Percentiles rank a stretch among this genome's conserved stretches.
Conservation (phyloP, 1,139 yeast species). For the Protomyces lactucae-debilis region DNA sequence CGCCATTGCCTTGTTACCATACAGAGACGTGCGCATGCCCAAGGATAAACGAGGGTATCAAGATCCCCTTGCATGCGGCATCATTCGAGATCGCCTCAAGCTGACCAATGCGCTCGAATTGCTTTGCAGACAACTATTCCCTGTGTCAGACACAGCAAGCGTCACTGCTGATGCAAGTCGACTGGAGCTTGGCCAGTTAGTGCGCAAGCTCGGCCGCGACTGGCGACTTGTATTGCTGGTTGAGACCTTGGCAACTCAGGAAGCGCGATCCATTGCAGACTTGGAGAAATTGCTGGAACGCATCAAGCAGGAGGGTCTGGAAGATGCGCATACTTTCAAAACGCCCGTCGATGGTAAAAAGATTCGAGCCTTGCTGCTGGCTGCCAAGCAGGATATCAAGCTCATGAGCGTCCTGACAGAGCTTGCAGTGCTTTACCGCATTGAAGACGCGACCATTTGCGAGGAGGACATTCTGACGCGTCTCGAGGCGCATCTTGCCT, state of each 20-base stretch:
- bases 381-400: constrained; percentile 5
- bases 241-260: neutral
- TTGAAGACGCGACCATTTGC: constrained; percentile 3
- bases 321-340: constrained; percentile 4
- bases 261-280: neutral
- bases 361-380: constrained; percentile 7
- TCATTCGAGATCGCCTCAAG: constrained; percentile 18
- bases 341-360: constrained; percentile 14
- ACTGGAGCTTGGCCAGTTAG: constrained; percentile 3
- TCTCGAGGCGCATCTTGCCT: neutral
- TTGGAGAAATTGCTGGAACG: constrained; percentile 1
- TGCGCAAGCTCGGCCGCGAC: constrained; percentile 6
- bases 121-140: constrained; percentile 2
- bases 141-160: neutral
- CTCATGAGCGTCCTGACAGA: constrained; percentile 19
- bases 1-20: constrained; percentile 10
- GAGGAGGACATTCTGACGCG: constrained; percentile 6
- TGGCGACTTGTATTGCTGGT: constrained; percentile 8
- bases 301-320: neutral
- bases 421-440: constrained; percentile 4
- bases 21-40: neutral
- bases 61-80: constrained; percentile 12
- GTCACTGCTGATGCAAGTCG: neutral
- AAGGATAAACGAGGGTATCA: constrained; percentile 4
- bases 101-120: constrained; percentile 11